Base-by-base conservation (phyloP, 768 basidiomycete genomes). In the Podaxis sp. region DNA sequence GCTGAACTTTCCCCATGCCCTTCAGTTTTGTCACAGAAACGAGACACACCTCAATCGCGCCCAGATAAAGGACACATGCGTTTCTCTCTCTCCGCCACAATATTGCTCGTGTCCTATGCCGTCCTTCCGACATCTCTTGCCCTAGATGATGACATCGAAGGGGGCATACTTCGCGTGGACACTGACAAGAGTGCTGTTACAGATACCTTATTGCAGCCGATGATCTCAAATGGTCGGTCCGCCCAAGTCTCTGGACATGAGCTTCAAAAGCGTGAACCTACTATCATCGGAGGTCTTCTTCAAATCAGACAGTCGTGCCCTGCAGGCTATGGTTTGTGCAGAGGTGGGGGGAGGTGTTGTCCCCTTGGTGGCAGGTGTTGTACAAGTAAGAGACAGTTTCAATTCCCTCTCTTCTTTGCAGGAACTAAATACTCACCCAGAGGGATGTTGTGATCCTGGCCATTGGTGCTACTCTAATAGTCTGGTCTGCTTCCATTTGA, bases 241-340 rank as follows among this genome's bases (percentile, higher is more conserved):
- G 53, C 27, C 21, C 9, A 18, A 21, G 21, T 18, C 4, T 23
- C 38, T 35, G 51, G 51, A 35, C 38, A 35, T 13, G 25, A 42
- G 7, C 21, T 52, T n/a, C 38, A 50, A 23, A 25, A 16, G 37
- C 57, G 50, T 16, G 50, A 59, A 23, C 50, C 57, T 16, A 50
- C 40, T n/a, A 37, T 52, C 18, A 59, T 59, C 28, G 51, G 46
- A 27, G 59, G 50, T 42, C 59, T 59, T 44, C 50, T 59, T 13
- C 40, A 44, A 21, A 46, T 35, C 23, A 52, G 59, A 16, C 59
- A 59, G 40, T 59, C 59, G 3, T 59, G 59, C 13, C 51, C 50
- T 3, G 35, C 16, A 5, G 59, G 59, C 2, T 59, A 32, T 23
- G 59, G 59, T 35, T 6, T 36, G 6, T 59, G 59, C 27, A 53